Percentiles rank a stretch among this genome's conserved stretches.
phyloP scores from a whole-genome alignment of 2,329 filamentous ascomycete genomes.

The Ophiobolus disseminans region DNA sequence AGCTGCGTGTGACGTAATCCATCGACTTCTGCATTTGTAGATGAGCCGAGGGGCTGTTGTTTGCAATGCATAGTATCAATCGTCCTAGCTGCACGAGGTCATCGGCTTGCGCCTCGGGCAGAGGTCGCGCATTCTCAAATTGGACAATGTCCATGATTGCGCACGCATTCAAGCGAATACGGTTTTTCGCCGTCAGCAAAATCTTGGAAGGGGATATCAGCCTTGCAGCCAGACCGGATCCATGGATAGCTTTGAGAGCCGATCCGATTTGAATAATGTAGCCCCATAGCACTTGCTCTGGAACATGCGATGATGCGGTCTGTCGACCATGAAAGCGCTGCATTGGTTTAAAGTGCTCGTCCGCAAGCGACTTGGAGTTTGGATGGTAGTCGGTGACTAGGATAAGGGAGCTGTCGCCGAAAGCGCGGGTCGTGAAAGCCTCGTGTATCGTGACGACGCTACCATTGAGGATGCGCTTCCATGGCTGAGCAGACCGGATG shows the following conservation, averaged over 20 bases:
- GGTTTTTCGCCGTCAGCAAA: conserved; percentile 86
- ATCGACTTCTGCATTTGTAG: conserved; percentile 73
- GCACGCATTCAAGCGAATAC: conserved; percentile 86
- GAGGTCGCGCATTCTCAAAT: conserved; percentile 71
- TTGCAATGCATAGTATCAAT: conserved; percentile 81
- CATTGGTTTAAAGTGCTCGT: conserved; percentile 71
- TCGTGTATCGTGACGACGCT: conserved; percentile 87
- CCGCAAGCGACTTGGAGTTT: conserved; percentile 84
- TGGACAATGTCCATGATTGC: conserved; percentile 89
- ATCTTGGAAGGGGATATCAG: conserved; percentile 89
- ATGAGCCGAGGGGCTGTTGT: conserved; percentile 66
- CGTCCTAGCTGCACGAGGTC: conserved; percentile 86
- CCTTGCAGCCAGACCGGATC: conserved; percentile 79
- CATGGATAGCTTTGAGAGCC: conserved; percentile 85
- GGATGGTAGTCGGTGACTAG: conserved; percentile 95
- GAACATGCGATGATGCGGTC: conserved; percentile 48
- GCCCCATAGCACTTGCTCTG: conserved; percentile 83
- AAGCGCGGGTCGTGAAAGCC: conserved; percentile 90
- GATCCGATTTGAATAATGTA: conserved; percentile 93
- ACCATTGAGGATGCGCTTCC: conserved; percentile 83
- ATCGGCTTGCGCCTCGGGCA: conserved; percentile 82
- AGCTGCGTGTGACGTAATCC: conserved; percentile 77
- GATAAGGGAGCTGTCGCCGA: conserved; percentile 92
- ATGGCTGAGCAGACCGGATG: conserved; percentile 83
- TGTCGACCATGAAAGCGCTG: conserved; percentile 50